Evolutionary conservation across 495 filamentous ascomycete genomes (phyloP), one percentile per base, ranked within the genome.

Genomic region (Xylaria scruposa): DNA sequence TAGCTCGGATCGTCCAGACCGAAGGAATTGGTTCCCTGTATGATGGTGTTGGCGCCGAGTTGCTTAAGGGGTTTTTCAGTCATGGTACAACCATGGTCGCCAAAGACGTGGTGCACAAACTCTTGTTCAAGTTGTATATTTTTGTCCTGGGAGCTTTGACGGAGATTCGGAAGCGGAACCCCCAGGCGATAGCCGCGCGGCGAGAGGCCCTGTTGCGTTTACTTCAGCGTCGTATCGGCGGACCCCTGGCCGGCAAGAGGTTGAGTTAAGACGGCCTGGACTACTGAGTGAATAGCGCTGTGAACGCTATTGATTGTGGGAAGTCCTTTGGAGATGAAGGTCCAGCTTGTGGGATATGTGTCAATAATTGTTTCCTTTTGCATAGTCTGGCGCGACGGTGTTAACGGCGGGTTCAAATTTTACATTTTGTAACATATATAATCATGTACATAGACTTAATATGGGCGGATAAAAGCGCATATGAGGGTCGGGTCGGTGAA

Each of bases 71-170:
- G 0, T 97, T 97, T 78, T 90, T 97, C 78, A 90, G 89, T 15
- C 93, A 97, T 74, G 95, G 94, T 1, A 88, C 93, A 33, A 94
- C 94, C n/a, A 97, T 97, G 93, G 80, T 97, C 61, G 88, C 92
- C 36, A 97, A 97, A 80, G 92, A 97, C 66, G 81, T 86, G 19
- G 88, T 94, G n/a, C 94, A 97, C 73, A 81, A 86, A n/a, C 74
- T 89, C 21, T 88, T 97, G 70, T 85, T 97, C 29, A 88, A 87
- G 71, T 75, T 89, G 17, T 97, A 95, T 78, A 91, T 83, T 58
- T 78, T 82, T n/a, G 67, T 83, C 17, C 47, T 85, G 44, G 73
- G 79, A 1, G 61, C 83, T 12, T 66, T 87, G 72, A 74, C 74
- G 0, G 70, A 74, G 51, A 7, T 81, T 0, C 74, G 67, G 36